phyloP scores from a whole-genome alignment of 1,139 yeast genomes.

The Hemisphaericaspora xylanilytica region DNA sequence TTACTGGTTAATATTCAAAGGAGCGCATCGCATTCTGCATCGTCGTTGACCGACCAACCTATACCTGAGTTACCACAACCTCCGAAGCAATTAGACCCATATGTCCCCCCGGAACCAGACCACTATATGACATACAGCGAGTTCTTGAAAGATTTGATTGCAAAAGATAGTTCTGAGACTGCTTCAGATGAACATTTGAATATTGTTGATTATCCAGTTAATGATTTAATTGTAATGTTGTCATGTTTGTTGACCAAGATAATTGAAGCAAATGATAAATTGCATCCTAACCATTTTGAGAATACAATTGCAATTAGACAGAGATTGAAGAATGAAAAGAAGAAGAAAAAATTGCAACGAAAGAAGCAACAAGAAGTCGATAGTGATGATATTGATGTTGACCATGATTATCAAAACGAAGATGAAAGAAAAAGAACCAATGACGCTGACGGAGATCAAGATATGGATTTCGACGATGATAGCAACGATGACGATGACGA shows the following conservation, averaged over 20 bases:
- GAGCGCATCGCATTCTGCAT: conserved; percentile 6
- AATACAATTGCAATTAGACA: conserved; percentile 48
- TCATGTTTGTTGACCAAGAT: conserved; percentile 82
- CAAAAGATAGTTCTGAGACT: conserved; percentile 19
- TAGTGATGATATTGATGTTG: conserved; percentile 16
- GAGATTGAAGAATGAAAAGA: conserved; percentile 39
- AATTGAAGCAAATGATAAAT: conserved; percentile 85
- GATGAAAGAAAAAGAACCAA: conserved; percentile 22
- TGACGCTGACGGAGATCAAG: conserved; percentile 17
- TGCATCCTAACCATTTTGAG: conserved; percentile 71
- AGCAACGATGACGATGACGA: conserved; percentile 24
- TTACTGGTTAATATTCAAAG: background rate
- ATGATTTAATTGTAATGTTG: conserved; percentile 78
- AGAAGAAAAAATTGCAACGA: conserved; percentile 25
- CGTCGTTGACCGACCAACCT: conserved; percentile 7
- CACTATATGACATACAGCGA: conserved; percentile 47
- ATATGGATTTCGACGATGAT: conserved; percentile 14
- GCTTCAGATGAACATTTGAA: conserved; percentile 57
- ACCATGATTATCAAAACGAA: conserved; percentile 17
- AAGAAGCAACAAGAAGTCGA: conserved; percentile 17
- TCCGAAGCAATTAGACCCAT: conserved; percentile 9
- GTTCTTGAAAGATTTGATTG: conserved; percentile 33
- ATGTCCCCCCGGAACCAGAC: conserved; percentile 33
- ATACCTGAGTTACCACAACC: conserved; percentile 7
- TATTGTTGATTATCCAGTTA: conserved; percentile 80